Conservation (phyloP, 2,329 filamentous ascomycete species). For the Huntiella decipiens region DNA sequence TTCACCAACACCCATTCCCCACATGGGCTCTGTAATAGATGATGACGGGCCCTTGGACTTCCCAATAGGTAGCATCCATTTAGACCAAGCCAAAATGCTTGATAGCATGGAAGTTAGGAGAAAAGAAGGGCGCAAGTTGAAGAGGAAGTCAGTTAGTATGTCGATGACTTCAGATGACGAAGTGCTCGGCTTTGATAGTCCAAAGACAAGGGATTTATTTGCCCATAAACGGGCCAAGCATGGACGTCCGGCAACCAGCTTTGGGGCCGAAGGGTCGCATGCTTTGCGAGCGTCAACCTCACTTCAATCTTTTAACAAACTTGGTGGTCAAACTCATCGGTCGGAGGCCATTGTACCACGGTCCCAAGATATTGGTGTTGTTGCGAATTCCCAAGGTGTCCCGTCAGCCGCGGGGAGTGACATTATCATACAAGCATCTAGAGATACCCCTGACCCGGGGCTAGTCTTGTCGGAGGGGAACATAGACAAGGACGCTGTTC, state of each 20-base stretch:
- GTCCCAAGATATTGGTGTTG: neutral
- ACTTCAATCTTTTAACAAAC: constrained; percentile 3
- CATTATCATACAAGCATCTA: constrained; percentile 1
- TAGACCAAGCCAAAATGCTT: too few relatives aligned
- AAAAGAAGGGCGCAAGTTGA: neutral
- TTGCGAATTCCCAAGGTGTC: constrained; percentile 7
- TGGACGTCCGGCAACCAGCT: neutral
- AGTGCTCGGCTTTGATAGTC: neutral
- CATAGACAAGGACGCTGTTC: constrained; percentile 7
- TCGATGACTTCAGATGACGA: constrained; percentile 23
- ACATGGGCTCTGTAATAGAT: too few relatives aligned
- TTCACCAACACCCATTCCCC: too few relatives aligned
- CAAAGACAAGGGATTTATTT: neutral
- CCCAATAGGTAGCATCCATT: neutral
- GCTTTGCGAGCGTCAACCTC: neutral
- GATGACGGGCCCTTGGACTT: constrained; percentile 12
- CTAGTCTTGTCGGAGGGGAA: neutral
- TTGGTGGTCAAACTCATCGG: neutral
- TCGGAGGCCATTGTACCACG: too few relatives aligned
- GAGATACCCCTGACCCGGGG: neutral
- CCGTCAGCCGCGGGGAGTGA: neutral
- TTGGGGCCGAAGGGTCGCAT: neutral
- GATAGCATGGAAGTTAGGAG: too few relatives aligned
- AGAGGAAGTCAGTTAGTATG: constrained; percentile 17
- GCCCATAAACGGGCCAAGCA: neutral